phyloP scores from a whole-genome alignment of 148 eudicot species.

The Chenopodium quinoa region DNA sequence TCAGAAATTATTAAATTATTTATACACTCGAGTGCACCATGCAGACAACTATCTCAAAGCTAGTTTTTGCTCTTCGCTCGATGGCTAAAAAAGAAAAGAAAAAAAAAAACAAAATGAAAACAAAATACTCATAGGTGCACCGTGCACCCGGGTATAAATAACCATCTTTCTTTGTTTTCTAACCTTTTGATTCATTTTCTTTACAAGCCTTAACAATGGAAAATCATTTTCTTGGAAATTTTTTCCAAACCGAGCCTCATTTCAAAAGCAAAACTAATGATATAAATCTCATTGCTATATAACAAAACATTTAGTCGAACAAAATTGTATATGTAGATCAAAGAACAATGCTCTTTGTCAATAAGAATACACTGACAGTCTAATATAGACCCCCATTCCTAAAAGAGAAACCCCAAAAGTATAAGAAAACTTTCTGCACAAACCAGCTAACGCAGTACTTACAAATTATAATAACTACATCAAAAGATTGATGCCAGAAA shows the following conservation, averaged over 20 bases:
- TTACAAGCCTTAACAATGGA: too few species aligned
- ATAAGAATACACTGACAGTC: conserved; percentile 25
- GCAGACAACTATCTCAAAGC: too few species aligned
- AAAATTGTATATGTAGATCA: conserved; percentile 15
- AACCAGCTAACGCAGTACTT: conserved; percentile 24
- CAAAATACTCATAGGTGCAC: too few species aligned
- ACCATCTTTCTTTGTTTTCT: too few species aligned
- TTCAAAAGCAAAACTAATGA: background rate
- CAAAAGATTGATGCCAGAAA: conserved; percentile 28
- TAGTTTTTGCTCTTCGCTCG: too few species aligned
- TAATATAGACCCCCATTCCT: conserved; percentile 22
- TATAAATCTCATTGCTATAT: conserved; percentile 7
- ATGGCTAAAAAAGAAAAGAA: too few species aligned
- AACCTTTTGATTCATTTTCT: too few species aligned
- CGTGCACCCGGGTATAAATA: too few species aligned
- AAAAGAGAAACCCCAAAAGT: conserved; percentile 9
- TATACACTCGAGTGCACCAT: too few species aligned
- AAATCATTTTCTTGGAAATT: too few species aligned
- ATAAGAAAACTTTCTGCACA: conserved; percentile 37
- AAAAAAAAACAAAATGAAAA: too few species aligned
- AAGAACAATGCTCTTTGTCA: conserved; percentile 28
- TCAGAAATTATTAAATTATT: too few species aligned
- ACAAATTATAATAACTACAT: conserved; percentile 30
- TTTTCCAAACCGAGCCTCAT: background rate
- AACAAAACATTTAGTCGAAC: background rate